Evolutionary conservation across 257 asterid species (phyloP).

Genomic region (Pogostemon cablin): DNA sequence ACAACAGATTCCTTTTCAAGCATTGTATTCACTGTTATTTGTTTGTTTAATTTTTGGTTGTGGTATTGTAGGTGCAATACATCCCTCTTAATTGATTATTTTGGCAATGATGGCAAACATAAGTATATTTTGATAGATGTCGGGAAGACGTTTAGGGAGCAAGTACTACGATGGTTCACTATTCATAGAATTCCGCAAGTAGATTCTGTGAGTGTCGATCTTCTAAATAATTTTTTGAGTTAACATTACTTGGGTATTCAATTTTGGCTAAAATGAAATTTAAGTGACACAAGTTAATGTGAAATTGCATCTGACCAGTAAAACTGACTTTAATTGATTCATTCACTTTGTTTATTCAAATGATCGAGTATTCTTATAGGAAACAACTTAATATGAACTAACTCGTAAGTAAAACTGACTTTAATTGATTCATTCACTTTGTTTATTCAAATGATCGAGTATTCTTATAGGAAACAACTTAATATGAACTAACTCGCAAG

Average conservation of each 20-base stretch:
- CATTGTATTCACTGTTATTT: neutral
- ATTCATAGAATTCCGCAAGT: conserved; percentile 72
- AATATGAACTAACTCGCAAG: neutral
- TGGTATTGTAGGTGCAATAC: conserved; percentile 84
- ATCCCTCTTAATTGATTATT: conserved; percentile 89
- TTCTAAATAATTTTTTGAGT: neutral
- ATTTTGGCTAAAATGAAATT: neutral
- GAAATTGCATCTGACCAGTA: conserved; percentile 1
- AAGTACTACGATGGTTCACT: conserved; percentile 97
- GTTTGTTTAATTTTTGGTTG: conserved; percentile 33
- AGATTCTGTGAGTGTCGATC: conserved; percentile 77
- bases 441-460: conserved; percentile 3
- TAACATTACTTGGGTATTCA: neutral
- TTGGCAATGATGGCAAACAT: conserved; percentile 53
- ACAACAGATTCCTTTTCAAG: conserved; percentile 15
- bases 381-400: neutral
- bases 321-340: neutral
- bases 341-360: neutral
- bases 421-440: neutral
- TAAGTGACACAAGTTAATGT: neutral
- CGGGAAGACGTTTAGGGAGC: conserved; percentile 97
- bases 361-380: conserved; percentile 5
- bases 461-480: neutral
- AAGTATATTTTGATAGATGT: conserved; percentile 88
- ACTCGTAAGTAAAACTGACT: neutral